phyloP scores from a whole-genome alignment of 805 yeast genomes.

The Barnettozyma pratensis region DNA sequence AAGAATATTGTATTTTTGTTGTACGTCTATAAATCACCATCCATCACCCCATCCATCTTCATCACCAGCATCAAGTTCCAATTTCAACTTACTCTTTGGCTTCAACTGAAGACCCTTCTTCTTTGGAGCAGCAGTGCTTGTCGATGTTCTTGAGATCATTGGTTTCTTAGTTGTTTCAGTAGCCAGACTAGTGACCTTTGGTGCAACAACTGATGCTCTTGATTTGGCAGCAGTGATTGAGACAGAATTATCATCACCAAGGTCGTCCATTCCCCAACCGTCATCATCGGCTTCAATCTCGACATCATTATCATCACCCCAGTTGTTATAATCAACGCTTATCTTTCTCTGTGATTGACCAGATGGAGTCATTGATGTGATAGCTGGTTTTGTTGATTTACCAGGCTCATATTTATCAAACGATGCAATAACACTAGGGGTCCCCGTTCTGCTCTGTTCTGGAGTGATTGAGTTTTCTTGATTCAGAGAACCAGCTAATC shows the following conservation, averaged over 20 bases:
- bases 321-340: neutral
- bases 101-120: constrained; percentile 24
- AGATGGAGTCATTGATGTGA: neutral
- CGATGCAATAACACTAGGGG: constrained; percentile 16
- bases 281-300: constrained; percentile 17
- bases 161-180: constrained; percentile 12
- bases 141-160: neutral
- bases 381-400: neutral
- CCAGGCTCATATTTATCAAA: constrained; percentile 6
- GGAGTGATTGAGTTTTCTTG: constrained; percentile 14
- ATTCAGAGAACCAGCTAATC: constrained; percentile 22
- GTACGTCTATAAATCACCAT: constrained; percentile 25
- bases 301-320: constrained; percentile 12
- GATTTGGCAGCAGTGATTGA: neutral
- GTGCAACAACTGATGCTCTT: constrained; percentile 9
- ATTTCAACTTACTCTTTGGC: constrained; percentile 28
- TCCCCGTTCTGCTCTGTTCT: constrained; percentile 14
- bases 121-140: constrained; percentile 1
- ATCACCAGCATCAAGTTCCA: constrained; percentile 27
- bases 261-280: constrained; percentile 19
- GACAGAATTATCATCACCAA: neutral
- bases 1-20: no score
- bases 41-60: constrained; percentile 44
- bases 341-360: neutral
- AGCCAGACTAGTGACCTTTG: constrained; percentile 18